A percentile compares a stretch with the other conserved stretches of the same genome.
phyloP scores from a whole-genome alignment of 495 filamentous ascomycete genomes.

The Neurospora sublineolata region DNA sequence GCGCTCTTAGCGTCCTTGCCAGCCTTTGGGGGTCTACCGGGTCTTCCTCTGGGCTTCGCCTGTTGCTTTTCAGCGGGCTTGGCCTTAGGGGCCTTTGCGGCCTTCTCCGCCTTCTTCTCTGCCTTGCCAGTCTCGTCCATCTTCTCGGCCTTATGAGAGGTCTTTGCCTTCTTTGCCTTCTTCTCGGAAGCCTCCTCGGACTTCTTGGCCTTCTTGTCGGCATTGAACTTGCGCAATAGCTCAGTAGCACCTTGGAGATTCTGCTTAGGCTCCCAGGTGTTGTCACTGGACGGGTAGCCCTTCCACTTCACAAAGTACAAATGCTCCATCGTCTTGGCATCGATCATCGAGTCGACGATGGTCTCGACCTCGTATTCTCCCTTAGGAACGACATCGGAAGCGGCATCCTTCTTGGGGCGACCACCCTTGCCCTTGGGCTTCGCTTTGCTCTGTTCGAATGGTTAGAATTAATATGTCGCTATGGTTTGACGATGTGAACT shows the following conservation, averaged over 20 bases:
- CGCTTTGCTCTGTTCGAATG: slow-evolving; percentile 1
- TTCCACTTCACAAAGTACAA: slow-evolving; percentile 35
- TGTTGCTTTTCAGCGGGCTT: background rate
- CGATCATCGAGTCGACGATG: slow-evolving; percentile 22
- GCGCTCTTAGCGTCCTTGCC: background rate
- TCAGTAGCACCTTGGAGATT: slow-evolving; percentile 17
- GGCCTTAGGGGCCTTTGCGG: slow-evolving; percentile 1
- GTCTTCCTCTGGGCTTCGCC: background rate
- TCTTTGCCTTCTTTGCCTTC: background rate
- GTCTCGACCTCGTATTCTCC: slow-evolving; percentile 28
- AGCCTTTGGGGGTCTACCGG: background rate
- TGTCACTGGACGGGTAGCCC: slow-evolving; percentile 18
- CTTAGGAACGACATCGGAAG: slow-evolving; percentile 3
- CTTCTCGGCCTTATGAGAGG: background rate
- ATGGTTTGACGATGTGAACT: background rate
- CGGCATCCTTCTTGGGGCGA: slow-evolving; percentile 9
- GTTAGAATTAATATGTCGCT: background rate
- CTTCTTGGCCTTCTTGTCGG: slow-evolving; percentile 15
- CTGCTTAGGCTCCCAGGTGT: slow-evolving; percentile 34
- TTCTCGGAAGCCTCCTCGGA: slow-evolving; percentile 2
- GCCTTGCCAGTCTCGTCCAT: slow-evolving; percentile 2
- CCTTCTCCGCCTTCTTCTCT: slow-evolving; percentile 5
- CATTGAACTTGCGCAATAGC: slow-evolving; percentile 19
- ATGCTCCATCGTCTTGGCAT: slow-evolving; percentile 21
- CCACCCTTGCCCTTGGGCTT: slow-evolving; percentile 10